A percentile compares a stretch with the other conserved stretches of the same genome.
These are phyloP conservation scores for Nemania sp. DNA, from an alignment of 2,329 filamentous ascomycete species.

Conservation along the genomic window DNA sequence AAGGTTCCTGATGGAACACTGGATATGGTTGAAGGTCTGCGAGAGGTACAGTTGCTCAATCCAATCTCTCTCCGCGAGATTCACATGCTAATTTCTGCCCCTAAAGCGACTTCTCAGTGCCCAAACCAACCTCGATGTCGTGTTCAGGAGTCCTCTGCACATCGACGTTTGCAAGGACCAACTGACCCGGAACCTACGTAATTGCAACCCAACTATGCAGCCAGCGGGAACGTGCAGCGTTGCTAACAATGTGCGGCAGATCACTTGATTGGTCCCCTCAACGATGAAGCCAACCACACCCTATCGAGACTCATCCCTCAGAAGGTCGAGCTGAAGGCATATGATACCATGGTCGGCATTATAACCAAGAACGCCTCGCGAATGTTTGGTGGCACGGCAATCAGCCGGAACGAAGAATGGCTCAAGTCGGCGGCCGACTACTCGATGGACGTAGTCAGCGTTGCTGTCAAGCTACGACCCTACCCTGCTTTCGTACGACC, in stretches of 20 bases:
- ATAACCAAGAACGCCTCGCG: conserved; percentile 42
- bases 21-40: conserved; percentile 41
- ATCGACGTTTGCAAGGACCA: conserved; percentile 42
- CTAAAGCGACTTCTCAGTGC: conserved; percentile 38
- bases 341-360: conserved; percentile 41
- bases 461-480: conserved; percentile 39
- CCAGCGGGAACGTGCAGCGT: not conserved
- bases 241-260: conserved; percentile 32
- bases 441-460: conserved; percentile 42
- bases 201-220: conserved; percentile 7
- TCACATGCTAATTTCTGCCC: conserved; percentile 12
- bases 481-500: conserved; percentile 40
- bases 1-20: conserved; percentile 40
- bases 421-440: conserved; percentile 40
- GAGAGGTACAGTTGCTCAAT: conserved; percentile 31
- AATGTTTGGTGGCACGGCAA: conserved; percentile 39
- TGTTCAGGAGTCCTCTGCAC: conserved; percentile 40
- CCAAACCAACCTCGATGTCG: conserved; percentile 41
- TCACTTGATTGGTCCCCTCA: conserved; percentile 36
- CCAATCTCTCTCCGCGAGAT: not conserved
- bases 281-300: conserved; percentile 40
- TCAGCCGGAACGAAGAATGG: conserved; percentile 41
- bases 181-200: conserved; percentile 40
- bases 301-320: conserved; percentile 37
- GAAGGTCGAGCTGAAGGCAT: conserved; percentile 33